A percentile compares a stretch with the other conserved stretches of the same genome.
Evolutionary conservation across 2,329 filamentous ascomycete species (phyloP).

Genomic region (Simplicillium aogashimaense): DNA sequence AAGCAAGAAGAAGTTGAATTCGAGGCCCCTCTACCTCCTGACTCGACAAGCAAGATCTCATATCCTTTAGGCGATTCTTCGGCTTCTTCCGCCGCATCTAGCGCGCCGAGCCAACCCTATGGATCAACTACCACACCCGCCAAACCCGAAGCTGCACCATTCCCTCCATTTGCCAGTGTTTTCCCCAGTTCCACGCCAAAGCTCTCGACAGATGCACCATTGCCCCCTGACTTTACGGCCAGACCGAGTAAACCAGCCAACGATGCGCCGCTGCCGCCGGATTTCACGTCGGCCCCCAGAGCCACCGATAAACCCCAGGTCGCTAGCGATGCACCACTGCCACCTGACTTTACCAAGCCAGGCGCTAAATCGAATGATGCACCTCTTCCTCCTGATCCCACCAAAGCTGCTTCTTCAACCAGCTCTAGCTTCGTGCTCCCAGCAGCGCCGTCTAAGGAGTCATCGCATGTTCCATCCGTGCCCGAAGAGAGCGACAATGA

Average conservation of each 20-base stretch:
- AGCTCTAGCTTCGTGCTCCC: constrained; percentile 10
- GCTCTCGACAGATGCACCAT: constrained; percentile 24
- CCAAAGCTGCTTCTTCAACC: constrained; percentile 1
- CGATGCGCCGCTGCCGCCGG: constrained; percentile 7
- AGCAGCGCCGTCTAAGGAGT: constrained; percentile 18
- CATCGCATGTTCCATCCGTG: constrained; percentile 22
- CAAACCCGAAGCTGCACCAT: constrained; percentile 7
- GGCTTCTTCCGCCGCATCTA: constrained; percentile 32
- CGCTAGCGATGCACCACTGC: constrained; percentile 18
- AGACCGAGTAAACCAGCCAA: constrained; percentile 3
- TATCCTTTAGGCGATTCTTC: constrained; percentile 34
- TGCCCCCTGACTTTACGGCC: constrained; percentile 33
- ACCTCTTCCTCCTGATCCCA: constrained; percentile 24
- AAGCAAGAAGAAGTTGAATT: constrained; percentile 23
- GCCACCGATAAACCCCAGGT: constrained; percentile 6
- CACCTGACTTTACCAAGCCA: constrained; percentile 18
- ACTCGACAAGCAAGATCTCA: constrained; percentile 37
- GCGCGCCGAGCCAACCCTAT: constrained; percentile 16
- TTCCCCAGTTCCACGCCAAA: not conserved
- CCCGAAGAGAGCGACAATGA: constrained; percentile 27
- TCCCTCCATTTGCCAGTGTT: constrained; percentile 5
- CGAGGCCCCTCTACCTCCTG: constrained; percentile 31
- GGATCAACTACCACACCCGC: constrained; percentile 13
- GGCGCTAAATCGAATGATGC: constrained; percentile 22
- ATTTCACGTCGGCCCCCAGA: constrained; percentile 11